Evolutionary conservation across 495 filamentous ascomycete genomes (phyloP), one percentile per base, ranked within the genome.

Genomic region (Aspergillus baeticus): DNA sequence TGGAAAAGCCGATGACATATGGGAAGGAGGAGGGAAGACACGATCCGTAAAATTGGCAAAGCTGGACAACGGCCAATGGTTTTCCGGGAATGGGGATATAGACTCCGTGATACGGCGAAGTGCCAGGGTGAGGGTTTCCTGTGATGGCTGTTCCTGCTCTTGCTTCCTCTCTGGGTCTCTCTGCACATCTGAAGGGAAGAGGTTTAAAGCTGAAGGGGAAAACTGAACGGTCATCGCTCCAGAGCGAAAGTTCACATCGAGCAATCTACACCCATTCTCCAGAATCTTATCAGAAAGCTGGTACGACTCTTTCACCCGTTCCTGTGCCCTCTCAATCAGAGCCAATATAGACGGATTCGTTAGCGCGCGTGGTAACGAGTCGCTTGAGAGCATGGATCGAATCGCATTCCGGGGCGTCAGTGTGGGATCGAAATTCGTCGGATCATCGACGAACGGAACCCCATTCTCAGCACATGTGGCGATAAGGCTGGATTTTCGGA

Each of bases 391-490:
- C 38, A 97, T 68, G 51, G 84, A 71, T 43, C 94, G 86, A 22
- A 96, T 77, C 0, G 92, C 83, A 64, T 98, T 98, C 43, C 94
- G 80, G 34, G 76, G 72, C 0, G 94, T 96, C 33, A 90, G 70
- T 2, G 87, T 92, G 17, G 76, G 79, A 65, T 96, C 89, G 35
- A 80, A 68, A 63, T 98, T 98, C n/a, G 92, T 96, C 44, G 77
- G 72, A 63, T 98, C 94, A 55, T 92, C 88, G 60, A 88, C 88
- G 85, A 88, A 98, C 2, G 75, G 73, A 20, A 94, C 73, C 1
- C 73, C 60, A 51, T 84, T 78, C 45, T 81, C 75, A 20, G 81
- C 57, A 65, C 92, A 96, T 2, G 91, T 96, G 1, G 82, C 82
- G 1, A 88, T 75, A 7, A 98, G 74, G 10, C 82, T 72, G 15